Percentiles rank a stretch among this genome's conserved stretches.
These are phyloP conservation scores for Priceomyces medius DNA, from an alignment of 805 yeast genomes.

Conservation along the genomic window DNA sequence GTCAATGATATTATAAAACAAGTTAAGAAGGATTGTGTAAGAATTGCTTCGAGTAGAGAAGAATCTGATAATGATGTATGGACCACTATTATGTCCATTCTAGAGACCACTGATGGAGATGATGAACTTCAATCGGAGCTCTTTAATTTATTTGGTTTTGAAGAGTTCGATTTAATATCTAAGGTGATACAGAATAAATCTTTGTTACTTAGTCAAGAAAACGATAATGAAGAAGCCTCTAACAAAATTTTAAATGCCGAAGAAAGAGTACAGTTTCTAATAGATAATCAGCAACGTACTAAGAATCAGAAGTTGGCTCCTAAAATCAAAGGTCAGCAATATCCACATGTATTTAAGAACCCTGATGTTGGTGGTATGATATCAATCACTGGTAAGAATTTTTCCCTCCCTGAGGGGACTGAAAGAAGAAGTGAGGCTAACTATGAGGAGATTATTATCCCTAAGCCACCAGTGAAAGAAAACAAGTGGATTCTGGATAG, in stretches of 20 bases:
- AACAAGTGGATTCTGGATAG: conserved; percentile 43
- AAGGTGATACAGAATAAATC: conserved; percentile 51
- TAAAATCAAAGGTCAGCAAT: conserved; percentile 47
- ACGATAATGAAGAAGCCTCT: conserved; percentile 13
- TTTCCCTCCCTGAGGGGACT: conserved; percentile 78
- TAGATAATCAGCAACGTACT: conserved; percentile 48
- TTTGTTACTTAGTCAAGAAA: conserved; percentile 6
- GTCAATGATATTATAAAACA: conserved; percentile 18
- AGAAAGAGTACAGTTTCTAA: conserved; percentile 54
- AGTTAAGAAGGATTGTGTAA: conserved; percentile 28
- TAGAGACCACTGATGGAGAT: conserved; percentile 42
- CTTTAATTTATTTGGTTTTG: conserved; percentile 82
- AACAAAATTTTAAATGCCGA: conserved; percentile 46
- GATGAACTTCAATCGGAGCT: conserved; percentile 67
- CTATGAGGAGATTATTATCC: conserved; percentile 82
- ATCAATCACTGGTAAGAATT: conserved; percentile 77
- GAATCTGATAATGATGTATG: conserved; percentile 31
- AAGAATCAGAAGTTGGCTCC: conserved; percentile 51
- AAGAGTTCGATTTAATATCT: conserved; percentile 77
- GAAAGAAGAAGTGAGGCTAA: conserved; percentile 57
- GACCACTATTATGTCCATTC: conserved; percentile 24
- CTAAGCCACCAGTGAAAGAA: conserved; percentile 57
- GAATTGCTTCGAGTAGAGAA: conserved; percentile 32
- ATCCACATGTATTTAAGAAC: conserved; percentile 85
- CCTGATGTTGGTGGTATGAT: conserved; percentile 64